Evolutionary conservation across 768 basidiomycete genomes (phyloP), one percentile per base, ranked within the genome.

Genomic region (Suillus ampliporus): DNA sequence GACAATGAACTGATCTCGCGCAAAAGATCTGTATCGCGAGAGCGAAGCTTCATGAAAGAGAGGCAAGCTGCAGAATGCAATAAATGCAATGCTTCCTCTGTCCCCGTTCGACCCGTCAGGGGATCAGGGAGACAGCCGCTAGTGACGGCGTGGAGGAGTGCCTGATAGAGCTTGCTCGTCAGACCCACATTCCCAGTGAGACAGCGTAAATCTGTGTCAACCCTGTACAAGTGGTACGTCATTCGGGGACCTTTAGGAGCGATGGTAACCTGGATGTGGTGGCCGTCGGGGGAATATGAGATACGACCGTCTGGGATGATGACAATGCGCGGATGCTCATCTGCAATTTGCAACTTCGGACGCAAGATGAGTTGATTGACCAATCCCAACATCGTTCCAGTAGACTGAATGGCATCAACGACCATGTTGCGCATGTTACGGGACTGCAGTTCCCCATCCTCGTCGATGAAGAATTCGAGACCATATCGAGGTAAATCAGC

Each of bases 131-230:
- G 68, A 51, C 76, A 76, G 11, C 46, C 58, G n/a, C 79, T 78
- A 2, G 78, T 83, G 3, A 83, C 61, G 19, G 81, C 79, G 48
- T 86, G 84, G 17, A 86, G 72, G 57, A 82, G 81, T 3, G 77
- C 71, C 51, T 72, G 73, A 59, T 74, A 82, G 9, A 83, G 69
- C 44, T 68, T 68, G 61, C 70, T 73, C 2, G 62, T 64, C 43
- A 78, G 54, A n/a, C 66, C 73, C 4, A 53, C 65, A 11, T 72
- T 72, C 4, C 73, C 72, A 11, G 54, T 61, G 23, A 80, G 65
- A 44, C 71, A 68, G 2, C 76, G 72, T 7, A 81, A 62, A 17
- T 72, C 64, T 13, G 62, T 61, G 56, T 81, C 71, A 4, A 79
- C 58, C 2, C 38, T 53, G 47, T 78, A 81, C 14, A 68, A 70